phyloP scores from a whole-genome alignment of 768 basidiomycete genomes.

The Boletus speciosus region DNA sequence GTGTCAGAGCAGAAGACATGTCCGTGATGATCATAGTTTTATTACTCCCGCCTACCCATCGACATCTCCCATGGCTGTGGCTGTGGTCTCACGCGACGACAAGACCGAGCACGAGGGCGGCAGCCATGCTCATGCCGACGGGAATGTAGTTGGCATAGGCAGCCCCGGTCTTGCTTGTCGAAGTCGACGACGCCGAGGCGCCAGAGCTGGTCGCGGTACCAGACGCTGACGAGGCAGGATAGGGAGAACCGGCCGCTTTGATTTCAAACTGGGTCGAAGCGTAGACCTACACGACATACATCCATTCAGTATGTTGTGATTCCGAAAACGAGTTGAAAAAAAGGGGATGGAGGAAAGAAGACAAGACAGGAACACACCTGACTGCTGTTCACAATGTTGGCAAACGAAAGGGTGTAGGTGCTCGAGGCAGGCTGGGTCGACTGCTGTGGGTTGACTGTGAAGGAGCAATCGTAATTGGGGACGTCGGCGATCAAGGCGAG shows the following conservation, averaged over 20 bases:
- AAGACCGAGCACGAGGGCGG: slow-evolving; percentile 26
- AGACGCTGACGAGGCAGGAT: slow-evolving; percentile 38
- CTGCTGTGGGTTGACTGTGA: slow-evolving; percentile 46
- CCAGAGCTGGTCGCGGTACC: slow-evolving; percentile 24
- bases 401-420: slow-evolving; percentile 50
- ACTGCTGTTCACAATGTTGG: slow-evolving; percentile 46
- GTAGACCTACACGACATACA: slow-evolving; percentile 42
- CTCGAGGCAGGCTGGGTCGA: slow-evolving; percentile 38
- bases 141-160: slow-evolving; percentile 23
- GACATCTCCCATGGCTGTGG: slow-evolving; percentile 2
- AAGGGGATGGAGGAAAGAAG: neutral
- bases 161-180: slow-evolving; percentile 8
- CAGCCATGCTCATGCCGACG: slow-evolving; percentile 28
- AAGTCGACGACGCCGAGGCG: slow-evolving; percentile 16
- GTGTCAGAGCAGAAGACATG: neutral
- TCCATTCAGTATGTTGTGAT: neutral
- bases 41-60: neutral
- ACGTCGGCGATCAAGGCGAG: slow-evolving; percentile 44
- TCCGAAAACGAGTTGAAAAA: too few species aligned
- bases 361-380: slow-evolving; percentile 42
- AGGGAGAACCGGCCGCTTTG: slow-evolving; percentile 51
- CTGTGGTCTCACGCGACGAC: slow-evolving; percentile 21
- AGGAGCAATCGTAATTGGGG: slow-evolving; percentile 58
- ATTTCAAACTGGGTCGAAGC: slow-evolving; percentile 61
- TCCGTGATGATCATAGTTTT: neutral